Percentiles rank a stretch among this genome's conserved stretches.
Conservation (phyloP, 805 yeast genomes). For the Nakazawaea holstii region DNA sequence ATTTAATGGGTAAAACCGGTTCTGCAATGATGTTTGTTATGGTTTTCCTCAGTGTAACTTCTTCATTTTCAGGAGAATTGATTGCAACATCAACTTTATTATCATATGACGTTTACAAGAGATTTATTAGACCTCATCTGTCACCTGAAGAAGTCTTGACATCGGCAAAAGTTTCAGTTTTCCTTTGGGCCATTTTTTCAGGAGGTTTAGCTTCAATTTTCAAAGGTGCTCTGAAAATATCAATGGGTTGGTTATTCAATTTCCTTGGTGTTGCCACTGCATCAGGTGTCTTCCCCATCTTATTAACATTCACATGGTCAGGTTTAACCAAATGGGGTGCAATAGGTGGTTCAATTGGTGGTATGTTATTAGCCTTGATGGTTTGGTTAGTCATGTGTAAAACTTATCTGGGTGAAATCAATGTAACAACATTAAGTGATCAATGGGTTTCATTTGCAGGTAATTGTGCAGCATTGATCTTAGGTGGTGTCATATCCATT, state of each 20-base stretch:
- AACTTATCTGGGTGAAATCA: slow-evolving; percentile 29
- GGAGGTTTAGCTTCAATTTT: slow-evolving; percentile 26
- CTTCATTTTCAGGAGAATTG: slow-evolving; percentile 35
- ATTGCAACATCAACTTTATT: slow-evolving; percentile 34
- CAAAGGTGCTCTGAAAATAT: slow-evolving; percentile 20
- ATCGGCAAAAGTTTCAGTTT: slow-evolving; percentile 20
- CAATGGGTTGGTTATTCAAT: slow-evolving; percentile 33
- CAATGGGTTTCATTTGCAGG: slow-evolving; percentile 39
- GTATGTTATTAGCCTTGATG: slow-evolving; percentile 29
- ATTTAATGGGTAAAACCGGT: slow-evolving; percentile 28
- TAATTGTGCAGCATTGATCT: slow-evolving; percentile 29
- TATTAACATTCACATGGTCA: slow-evolving; percentile 24
- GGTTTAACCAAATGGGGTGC: slow-evolving; percentile 31
- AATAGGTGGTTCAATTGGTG: slow-evolving; percentile 31
- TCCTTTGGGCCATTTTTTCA: slow-evolving; percentile 21
- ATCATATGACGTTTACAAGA: slow-evolving; percentile 24
- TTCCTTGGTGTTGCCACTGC: slow-evolving; percentile 25
- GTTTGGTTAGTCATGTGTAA: slow-evolving; percentile 35
- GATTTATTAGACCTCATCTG: slow-evolving; percentile 20
- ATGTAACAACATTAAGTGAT: slow-evolving; percentile 26
- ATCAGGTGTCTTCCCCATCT: slow-evolving; percentile 23
- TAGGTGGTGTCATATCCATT: slow-evolving; percentile 31
- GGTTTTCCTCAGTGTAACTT: slow-evolving; percentile 34
- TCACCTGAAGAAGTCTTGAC: slow-evolving; percentile 21
- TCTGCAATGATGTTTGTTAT: slow-evolving; percentile 19